Evolutionary conservation across 257 asterid species (phyloP), one percentile per base, ranked within the genome.

Genomic region (Salvia miltiorrhiza): DNA sequence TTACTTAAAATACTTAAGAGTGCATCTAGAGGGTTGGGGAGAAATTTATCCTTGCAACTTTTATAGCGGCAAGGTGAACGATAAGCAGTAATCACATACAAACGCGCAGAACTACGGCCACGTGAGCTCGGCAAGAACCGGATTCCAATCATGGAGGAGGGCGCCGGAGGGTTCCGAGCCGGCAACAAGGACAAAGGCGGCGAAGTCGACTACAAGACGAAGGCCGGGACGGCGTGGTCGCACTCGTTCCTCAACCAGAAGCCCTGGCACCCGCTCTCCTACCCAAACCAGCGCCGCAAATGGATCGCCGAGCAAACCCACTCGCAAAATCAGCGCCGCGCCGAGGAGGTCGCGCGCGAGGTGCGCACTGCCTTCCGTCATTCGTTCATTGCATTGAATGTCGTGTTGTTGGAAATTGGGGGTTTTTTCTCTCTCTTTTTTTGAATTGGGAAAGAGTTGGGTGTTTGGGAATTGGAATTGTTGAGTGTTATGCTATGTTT

Each of bases 191-290:
- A 84, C 47, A 79, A 82, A 69, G 85, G 70, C 49, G 94, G 97
- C 26, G 97, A 90, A 80, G 99, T 93, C 44, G 99, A 93, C 75
- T 90, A 84, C 91, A 90, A 73, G 70, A 84, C 93, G 23, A 94
- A 87, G 82, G 75, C 99, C 4, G 99, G 99, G 0, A 94, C 99
- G 4, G 99, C 99, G 2, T 94, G 99, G 99, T 94, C 99, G 39
- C 99, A 94, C 80, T 63, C 77, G 14, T 94, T 74, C 84, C 91
- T 94, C 60, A 94, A 94, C 76, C 99, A 94, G 90, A 94, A 94
- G 81, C 99, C 99, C 8, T 94, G 99, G 97, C 97, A 94, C 39
- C 99, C 99, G 40, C 97, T 94, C 49, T 94, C 99, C 63, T 94
- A 94, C 74, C 99, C 99, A 33, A 94, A 94, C 72, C 99, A 94